Evolutionary conservation across 2,329 filamentous ascomycete genomes (phyloP).

Genomic region (Spiromastix sp.): DNA sequence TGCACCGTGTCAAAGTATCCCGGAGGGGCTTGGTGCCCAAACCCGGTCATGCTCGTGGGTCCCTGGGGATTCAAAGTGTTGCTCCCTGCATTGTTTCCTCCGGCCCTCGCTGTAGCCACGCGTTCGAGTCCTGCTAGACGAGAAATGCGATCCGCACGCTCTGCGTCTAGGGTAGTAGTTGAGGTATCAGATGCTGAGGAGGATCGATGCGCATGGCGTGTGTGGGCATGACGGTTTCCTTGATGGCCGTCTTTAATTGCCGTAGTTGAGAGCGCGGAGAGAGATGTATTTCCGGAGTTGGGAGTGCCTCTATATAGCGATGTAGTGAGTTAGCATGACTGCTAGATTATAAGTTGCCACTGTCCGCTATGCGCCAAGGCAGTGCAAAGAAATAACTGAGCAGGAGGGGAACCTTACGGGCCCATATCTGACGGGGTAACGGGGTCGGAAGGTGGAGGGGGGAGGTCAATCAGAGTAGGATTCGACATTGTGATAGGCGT

Average conservation of each 20-base stretch:
- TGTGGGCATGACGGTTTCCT: constrained; percentile 58
- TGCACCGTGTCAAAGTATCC: constrained; percentile 66
- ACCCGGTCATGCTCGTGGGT: neutral
- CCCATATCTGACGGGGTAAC: constrained; percentile 77
- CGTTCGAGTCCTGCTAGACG: constrained; percentile 86
- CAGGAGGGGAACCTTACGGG: constrained; percentile 57
- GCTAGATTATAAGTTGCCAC: too few relatives aligned
- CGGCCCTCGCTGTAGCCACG: constrained; percentile 62
- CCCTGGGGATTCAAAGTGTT: neutral
- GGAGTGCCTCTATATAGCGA: constrained; percentile 68
- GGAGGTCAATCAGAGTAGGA: constrained; percentile 64
- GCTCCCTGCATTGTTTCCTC: constrained; percentile 6
- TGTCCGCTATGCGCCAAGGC: too few relatives aligned
- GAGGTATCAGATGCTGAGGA: constrained; percentile 49
- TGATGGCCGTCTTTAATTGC: constrained; percentile 95
- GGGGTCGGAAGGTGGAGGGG: constrained; percentile 68
- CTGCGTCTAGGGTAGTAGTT: constrained; percentile 71
- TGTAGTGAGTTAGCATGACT: neutral
- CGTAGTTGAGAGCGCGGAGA: constrained; percentile 83
- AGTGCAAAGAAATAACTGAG: too few relatives aligned
- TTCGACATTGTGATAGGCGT: constrained; percentile 54
- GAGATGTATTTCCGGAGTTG: constrained; percentile 82
- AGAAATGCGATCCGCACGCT: constrained; percentile 89
- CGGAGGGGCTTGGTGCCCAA: neutral
- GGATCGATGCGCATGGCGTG: constrained; percentile 43